These are phyloP conservation scores for Reticulascus tulasneorum DNA, from an alignment of 2,329 filamentous ascomycete genomes.

Conservation along the genomic window DNA sequence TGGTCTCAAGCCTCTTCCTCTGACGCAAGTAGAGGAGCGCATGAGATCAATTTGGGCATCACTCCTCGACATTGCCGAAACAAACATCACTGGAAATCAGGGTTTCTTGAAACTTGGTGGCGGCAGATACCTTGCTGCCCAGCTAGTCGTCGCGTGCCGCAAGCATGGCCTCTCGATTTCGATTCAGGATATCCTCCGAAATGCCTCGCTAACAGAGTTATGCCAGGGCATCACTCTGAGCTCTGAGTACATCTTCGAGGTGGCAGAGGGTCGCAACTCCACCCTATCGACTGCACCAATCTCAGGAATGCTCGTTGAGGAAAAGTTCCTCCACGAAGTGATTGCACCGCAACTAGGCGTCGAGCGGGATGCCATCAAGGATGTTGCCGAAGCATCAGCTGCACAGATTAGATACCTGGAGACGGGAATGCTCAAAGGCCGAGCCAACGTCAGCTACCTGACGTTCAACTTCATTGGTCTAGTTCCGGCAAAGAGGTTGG, in stretches of 20 bases:
- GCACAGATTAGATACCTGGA: conserved; percentile 46
- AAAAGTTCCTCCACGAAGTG: conserved; percentile 34
- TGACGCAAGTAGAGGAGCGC: conserved; percentile 42
- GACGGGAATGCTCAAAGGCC: conserved; percentile 37
- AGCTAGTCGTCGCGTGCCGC: conserved; percentile 41
- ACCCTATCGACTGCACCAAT: not conserved
- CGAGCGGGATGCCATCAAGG: conserved; percentile 37
- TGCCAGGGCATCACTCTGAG: conserved; percentile 29
- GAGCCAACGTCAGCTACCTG: conserved; percentile 44
- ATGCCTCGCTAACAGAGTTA: conserved; percentile 39
- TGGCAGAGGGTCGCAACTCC: not conserved
- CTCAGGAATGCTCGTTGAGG: conserved; percentile 17
- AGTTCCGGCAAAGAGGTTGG: conserved; percentile 37
- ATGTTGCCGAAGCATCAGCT: conserved; percentile 44
- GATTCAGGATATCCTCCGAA: conserved; percentile 37
- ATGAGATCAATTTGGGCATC: conserved; percentile 46
- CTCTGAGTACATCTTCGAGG: conserved; percentile 7
- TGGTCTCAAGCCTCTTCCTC: conserved; percentile 40
- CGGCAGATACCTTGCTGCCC: conserved; percentile 38
- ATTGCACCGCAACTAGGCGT: conserved; percentile 40
- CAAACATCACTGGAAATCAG: conserved; percentile 35
- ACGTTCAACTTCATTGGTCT: conserved; percentile 43
- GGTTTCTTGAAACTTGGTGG: conserved; percentile 45
- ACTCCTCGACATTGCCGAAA: conserved; percentile 34
- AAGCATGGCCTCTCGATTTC: conserved; percentile 35